phyloP scores from a whole-genome alignment of 192 early-diverging fungal species.

The Oehlia diaphana region DNA sequence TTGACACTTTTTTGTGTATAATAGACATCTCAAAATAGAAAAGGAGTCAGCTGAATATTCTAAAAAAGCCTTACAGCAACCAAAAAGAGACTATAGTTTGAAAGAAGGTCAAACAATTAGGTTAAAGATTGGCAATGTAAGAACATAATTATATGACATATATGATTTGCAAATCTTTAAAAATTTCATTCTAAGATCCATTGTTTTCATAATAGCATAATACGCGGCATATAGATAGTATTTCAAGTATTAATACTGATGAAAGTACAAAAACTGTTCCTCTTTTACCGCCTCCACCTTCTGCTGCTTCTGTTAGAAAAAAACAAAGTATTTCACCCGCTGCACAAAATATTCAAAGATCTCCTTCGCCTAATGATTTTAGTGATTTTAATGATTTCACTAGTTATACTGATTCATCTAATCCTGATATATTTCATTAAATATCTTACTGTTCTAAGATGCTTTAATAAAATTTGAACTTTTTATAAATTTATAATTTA shows the following conservation, averaged over 20 bases:
- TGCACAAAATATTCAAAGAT: neutral
- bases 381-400: conserved; percentile 14
- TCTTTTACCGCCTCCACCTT: conserved; percentile 26
- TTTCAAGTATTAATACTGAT: neutral
- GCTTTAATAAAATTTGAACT: too few relatives aligned
- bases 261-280: conserved; percentile 1
- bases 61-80: conserved; percentile 39
- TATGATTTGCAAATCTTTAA: neutral
- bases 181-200: neutral
- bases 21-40: conserved; percentile 54
- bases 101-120: conserved; percentile 81
- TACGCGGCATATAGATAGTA: neutral
- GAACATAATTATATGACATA: neutral
- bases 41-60: conserved; percentile 40
- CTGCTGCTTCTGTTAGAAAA: conserved; percentile 10
- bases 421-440: neutral
- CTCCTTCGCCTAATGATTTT: conserved; percentile 21
- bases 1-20: neutral
- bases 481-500: too few relatives aligned
- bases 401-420: conserved; percentile 10
- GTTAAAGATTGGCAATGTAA: conserved; percentile 67
- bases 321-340: neutral
- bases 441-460: too few relatives aligned
- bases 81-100: conserved; percentile 73
- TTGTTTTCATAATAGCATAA: neutral